Base-by-base conservation (phyloP, 1,284 basidiomycete species). In the Sporisorium iseilematis-ciliati region DNA sequence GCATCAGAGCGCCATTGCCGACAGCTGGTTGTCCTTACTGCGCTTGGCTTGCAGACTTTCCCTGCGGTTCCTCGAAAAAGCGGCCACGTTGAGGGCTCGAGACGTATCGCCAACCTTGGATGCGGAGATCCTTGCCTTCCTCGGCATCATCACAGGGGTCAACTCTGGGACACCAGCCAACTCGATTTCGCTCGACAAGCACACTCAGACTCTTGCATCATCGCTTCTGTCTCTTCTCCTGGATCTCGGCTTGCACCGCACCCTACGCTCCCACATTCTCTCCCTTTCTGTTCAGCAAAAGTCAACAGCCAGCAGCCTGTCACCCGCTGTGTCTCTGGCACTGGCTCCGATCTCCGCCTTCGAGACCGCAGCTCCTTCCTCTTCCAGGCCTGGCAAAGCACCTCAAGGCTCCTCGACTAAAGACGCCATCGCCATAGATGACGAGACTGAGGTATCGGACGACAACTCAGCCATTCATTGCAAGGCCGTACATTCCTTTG, bases 271-370 rank as follows among this genome's bases (percentile, higher is more conserved):
- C 4, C 64, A 63, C 57, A 64, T 81, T 20, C 38, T 75, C 12
- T 58, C 69, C 12, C 65, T 81, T 25, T 55, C 66, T 0, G 21
- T 66, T 10, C 46, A 73, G 31, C 64, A 66, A n/a, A 74, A 67
- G 45, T n/a, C 63, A 7, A 53, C 61, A 7, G 54, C 64, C 18
- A 26, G 69, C 5, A 63, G 54, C 33, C 55, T 65, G 29, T 56
- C 51, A 0, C 29, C 64, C 0, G 75, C 75, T 23, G 33, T 81
- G 2, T 54, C 59, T 11, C 55, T 79, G 2, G 53, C 66, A 2
- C 53, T 81, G 18, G 65, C 57, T 7, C 70, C 75, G 4, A 26
- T 79, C 12, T 46, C 54, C 35, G 35, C 67, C 6, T 72, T 78
- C 49, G 65, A 65, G 35, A 1, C 49, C 42, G 18, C 31, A 14